A percentile compares a stretch with the other conserved stretches of the same genome.
Evolutionary conservation across 768 basidiomycete species (phyloP).

Genomic region (Baorangia bicolor): DNA sequence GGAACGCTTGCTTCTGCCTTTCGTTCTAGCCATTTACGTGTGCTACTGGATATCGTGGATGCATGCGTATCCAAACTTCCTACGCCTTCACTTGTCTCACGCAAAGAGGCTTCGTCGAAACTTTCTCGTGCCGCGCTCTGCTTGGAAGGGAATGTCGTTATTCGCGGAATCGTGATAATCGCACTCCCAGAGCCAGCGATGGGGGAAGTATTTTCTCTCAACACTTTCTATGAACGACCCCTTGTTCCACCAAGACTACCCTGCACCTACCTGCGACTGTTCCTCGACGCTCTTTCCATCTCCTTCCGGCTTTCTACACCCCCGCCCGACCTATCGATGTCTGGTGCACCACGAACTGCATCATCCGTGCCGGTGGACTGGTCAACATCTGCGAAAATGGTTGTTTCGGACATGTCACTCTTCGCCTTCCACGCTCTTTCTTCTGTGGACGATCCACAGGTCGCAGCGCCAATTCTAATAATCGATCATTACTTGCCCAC

Average conservation of each 20-base stretch:
- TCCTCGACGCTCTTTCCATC: slow-evolving; percentile 39
- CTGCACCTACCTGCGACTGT: slow-evolving; percentile 52
- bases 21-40: slow-evolving; percentile 54
- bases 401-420: slow-evolving; percentile 50
- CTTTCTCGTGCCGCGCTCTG: slow-evolving; percentile 25
- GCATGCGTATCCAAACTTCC: slow-evolving; percentile 29
- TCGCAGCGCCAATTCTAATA: slow-evolving; percentile 67
- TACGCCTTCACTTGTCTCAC: slow-evolving; percentile 11
- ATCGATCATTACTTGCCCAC: slow-evolving; percentile 64
- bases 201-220: slow-evolving; percentile 15
- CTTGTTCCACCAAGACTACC: slow-evolving; percentile 53
- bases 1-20: slow-evolving; percentile 58
- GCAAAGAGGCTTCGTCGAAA: slow-evolving; percentile 14
- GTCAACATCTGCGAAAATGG: slow-evolving; percentile 16
- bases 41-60: slow-evolving; percentile 44
- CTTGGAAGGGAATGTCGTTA: slow-evolving; percentile 33
- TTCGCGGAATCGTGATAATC: slow-evolving; percentile 50
- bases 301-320: slow-evolving; percentile 15
- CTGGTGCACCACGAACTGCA: not conserved
- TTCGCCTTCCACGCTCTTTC: slow-evolving; percentile 46
- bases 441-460: slow-evolving; percentile 18
- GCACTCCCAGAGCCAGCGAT: slow-evolving; percentile 37
- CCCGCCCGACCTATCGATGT: slow-evolving; percentile 1
- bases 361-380: not conserved
- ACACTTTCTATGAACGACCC: slow-evolving; percentile 55